Evolutionary conservation across 805 yeast species (phyloP).

Genomic region (Lipomyces anomalus): DNA sequence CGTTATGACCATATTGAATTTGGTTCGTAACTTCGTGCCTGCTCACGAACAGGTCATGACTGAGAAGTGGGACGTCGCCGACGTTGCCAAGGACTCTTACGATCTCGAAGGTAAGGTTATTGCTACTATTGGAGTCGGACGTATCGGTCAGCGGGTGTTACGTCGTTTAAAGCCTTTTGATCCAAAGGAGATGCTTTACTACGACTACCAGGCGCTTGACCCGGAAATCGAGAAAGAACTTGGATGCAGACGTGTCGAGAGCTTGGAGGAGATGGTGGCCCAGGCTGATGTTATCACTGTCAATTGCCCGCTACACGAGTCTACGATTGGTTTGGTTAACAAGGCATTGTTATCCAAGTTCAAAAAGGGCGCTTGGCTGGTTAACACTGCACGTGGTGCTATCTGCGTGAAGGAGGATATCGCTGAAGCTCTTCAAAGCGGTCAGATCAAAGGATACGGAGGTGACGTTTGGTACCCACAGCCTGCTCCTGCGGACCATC

Average conservation of each 20-base stretch:
- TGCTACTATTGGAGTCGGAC: slow-evolving; percentile 77
- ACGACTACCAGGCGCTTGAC: slow-evolving; percentile 66
- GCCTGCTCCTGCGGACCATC: slow-evolving; percentile 72
- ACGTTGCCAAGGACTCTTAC: slow-evolving; percentile 62
- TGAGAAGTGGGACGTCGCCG: slow-evolving; percentile 74
- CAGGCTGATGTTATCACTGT: slow-evolving; percentile 69
- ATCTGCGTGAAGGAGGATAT: slow-evolving; percentile 68
- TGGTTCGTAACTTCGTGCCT: slow-evolving; percentile 73
- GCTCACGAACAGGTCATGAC: slow-evolving; percentile 62
- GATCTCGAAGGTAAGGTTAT: slow-evolving; percentile 71
- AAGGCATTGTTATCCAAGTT: slow-evolving; percentile 59
- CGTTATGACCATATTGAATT: slow-evolving; percentile 60
- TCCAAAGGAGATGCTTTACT: slow-evolving; percentile 67
- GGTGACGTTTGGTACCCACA: slow-evolving; percentile 86
- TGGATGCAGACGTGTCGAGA: slow-evolving; percentile 58
- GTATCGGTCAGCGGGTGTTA: slow-evolving; percentile 72
- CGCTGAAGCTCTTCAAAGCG: slow-evolving; percentile 64
- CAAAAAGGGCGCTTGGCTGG: slow-evolving; percentile 68
- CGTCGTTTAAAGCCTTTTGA: slow-evolving; percentile 67
- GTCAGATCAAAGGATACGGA: slow-evolving; percentile 72
- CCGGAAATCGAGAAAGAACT: slow-evolving; percentile 52
- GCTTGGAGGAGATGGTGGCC: slow-evolving; percentile 52
- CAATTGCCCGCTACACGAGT: slow-evolving; percentile 71
- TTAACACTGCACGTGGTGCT: slow-evolving; percentile 80
- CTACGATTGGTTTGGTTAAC: slow-evolving; percentile 61